Evolutionary conservation across 192 early-diverging fungal species (phyloP), one percentile per base, ranked within the genome.

Genomic region (Kappamyces sp.): DNA sequence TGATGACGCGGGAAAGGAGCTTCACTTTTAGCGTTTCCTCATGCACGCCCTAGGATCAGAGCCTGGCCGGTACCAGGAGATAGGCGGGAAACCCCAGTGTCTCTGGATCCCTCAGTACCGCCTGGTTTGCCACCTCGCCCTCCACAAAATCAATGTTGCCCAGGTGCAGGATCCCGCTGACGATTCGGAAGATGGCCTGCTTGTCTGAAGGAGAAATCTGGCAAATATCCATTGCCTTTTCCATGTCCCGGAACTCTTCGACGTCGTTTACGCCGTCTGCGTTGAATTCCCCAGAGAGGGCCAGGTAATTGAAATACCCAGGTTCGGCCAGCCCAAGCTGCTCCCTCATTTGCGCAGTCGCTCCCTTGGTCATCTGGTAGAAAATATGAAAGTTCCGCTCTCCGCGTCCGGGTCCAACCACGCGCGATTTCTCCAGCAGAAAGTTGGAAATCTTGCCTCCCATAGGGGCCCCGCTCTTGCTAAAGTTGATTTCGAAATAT

Each of bases 341-440:
- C 57, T 80, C 78, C 47, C 66, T 70, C 31, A 72, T 64, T 9
- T 68, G 40, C 9, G 51, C 52, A 35, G 60, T 60, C 2, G 69
- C 68, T 0, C 66, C 68, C 57, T 66, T 74, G 6, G 72, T 72
- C 47, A 78, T 47, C 47, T 74, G 72, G 46, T 78, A 78, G 72
- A 99, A 98, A 44, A 98, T 89, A 67, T 99, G 97, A 72, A 99
- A 99, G 68, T 97, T 98, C 65, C 97, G 82, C 68, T 99, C 97
- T 55, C 92, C 90, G 2, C 79, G 76, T 58, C 92, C 91, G 64
- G 94, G 94, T 12, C 87, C 87, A 37, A 99, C 94, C 8, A 99
- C 93, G 44, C 97, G 89, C 65, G 86, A 87, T 85, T 97, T 97
- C 70, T 98, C 95, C 7, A 98, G 78, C 59, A 98, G 72, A 66